Evolutionary conservation across 2,329 filamentous ascomycete species (phyloP).

Genomic region (Calonectria honghensis): DNA sequence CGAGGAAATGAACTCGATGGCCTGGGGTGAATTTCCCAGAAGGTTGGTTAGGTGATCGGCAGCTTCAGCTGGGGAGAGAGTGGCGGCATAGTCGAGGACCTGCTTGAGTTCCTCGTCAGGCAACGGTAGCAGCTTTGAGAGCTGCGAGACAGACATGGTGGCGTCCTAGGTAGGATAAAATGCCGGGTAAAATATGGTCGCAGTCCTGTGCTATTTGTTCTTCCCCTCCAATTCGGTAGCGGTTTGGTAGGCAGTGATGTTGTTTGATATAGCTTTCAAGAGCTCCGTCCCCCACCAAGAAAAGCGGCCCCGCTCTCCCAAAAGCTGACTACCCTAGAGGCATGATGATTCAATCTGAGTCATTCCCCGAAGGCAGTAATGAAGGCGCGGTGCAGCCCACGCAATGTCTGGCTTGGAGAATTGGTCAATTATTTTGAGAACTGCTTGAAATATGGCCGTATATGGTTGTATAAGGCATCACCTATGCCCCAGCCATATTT

Average conservation of each 20-base stretch:
- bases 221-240: background rate
- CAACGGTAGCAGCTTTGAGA: slow-evolving; percentile 87
- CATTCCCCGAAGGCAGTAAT: slow-evolving; percentile 35
- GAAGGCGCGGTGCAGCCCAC: background rate
- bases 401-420: background rate
- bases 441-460: background rate
- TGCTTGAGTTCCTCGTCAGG: slow-evolving; percentile 90
- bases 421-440: background rate
- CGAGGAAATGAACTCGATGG: slow-evolving; percentile 84
- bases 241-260: slow-evolving; percentile 13
- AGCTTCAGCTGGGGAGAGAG: slow-evolving; percentile 84
- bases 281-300: slow-evolving; percentile 39
- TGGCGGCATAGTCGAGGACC: slow-evolving; percentile 86
- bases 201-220: background rate
- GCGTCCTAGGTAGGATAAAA: background rate
- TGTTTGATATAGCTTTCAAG: slow-evolving; percentile 20
- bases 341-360: slow-evolving; percentile 38
- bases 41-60: slow-evolving; percentile 91
- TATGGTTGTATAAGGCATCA: background rate
- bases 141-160: slow-evolving; percentile 77
- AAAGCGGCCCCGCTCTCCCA: slow-evolving; percentile 36
- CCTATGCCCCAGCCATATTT: background rate
- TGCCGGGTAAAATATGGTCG: background rate
- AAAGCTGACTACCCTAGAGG: slow-evolving; percentile 35
- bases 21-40: slow-evolving; percentile 88